These are phyloP conservation scores for Lactifluus rugatus DNA, from an alignment of 768 basidiomycete genomes.

Conservation along the genomic window DNA sequence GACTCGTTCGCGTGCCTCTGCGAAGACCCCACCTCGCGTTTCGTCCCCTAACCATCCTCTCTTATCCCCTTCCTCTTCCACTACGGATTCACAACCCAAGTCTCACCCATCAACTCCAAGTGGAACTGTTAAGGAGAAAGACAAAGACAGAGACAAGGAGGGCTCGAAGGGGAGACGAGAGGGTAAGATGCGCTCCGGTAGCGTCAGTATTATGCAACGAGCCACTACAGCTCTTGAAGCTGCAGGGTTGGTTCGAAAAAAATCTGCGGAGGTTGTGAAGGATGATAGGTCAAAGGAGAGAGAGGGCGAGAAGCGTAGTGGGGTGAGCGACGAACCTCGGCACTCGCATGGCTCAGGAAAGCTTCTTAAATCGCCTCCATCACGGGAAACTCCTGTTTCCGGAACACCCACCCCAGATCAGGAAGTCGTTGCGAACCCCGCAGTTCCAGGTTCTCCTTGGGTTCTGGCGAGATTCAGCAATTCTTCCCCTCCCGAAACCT, in stretches of 20 bases:
- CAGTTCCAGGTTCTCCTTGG: constrained; percentile 51
- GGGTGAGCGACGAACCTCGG: constrained; percentile 48
- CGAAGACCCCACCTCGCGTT: constrained; percentile 46
- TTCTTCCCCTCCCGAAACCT: constrained; percentile 28
- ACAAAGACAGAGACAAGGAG: constrained; percentile 36
- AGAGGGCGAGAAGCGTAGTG: constrained; percentile 34
- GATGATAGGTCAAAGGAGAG: constrained; percentile 44
- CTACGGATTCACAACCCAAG: constrained; percentile 38
- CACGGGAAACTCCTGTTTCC: constrained; percentile 36
- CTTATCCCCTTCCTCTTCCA: constrained; percentile 48
- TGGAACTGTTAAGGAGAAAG: constrained; percentile 49
- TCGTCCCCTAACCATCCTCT: constrained; percentile 30
- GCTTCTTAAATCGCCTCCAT: constrained; percentile 61
- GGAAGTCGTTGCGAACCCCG: constrained; percentile 26
- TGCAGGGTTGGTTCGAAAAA: constrained; percentile 75
- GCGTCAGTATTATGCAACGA: constrained; percentile 93
- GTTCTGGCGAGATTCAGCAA: constrained; percentile 33
- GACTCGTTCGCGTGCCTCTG: constrained; percentile 27
- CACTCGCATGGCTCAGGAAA: constrained; percentile 60
- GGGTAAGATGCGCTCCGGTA: constrained; percentile 67
- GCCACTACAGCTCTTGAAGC: constrained; percentile 87
- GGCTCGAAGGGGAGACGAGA: constrained; percentile 42
- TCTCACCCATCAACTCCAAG: constrained; percentile 67
- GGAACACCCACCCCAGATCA: constrained; percentile 41
- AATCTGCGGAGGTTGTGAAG: constrained; percentile 62